A percentile compares a stretch with the other conserved stretches of the same genome.
These are phyloP conservation scores for Brettanomyces nanus DNA, from an alignment of 805 yeast genomes.

Conservation along the genomic window DNA sequence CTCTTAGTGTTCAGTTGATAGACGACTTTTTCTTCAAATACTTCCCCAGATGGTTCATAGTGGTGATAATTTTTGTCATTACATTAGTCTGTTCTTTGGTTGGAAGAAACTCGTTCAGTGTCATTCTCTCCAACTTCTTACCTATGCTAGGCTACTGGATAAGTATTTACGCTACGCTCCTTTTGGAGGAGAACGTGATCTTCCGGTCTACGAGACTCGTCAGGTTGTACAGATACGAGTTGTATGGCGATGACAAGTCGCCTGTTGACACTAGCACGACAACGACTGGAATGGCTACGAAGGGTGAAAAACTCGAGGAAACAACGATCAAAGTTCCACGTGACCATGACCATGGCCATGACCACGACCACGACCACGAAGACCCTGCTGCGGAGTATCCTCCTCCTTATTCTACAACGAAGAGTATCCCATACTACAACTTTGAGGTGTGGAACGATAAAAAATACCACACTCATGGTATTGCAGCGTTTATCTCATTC, in stretches of 20 bases:
- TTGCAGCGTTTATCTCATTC: constrained; percentile 63
- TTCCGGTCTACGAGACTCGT: constrained; percentile 47
- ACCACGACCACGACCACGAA: too few relatives aligned
- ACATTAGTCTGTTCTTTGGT: constrained; percentile 66
- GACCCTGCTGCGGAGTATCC: not conserved
- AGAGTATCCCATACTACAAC: constrained; percentile 42
- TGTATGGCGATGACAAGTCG: constrained; percentile 13
- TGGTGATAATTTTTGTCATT: constrained; percentile 50
- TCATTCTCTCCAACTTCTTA: constrained; percentile 69
- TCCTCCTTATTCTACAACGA: constrained; percentile 14
- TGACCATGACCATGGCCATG: not conserved
- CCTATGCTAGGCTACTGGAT: constrained; percentile 94
- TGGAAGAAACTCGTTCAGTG: constrained; percentile 65
- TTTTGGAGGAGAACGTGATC: constrained; percentile 63
- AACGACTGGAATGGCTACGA: not conserved
- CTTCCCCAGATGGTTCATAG: constrained; percentile 75
- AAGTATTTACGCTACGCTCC: constrained; percentile 64
- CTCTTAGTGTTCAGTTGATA: constrained; percentile 65
- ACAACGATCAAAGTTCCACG: not conserved
- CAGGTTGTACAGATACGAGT: constrained; percentile 35
- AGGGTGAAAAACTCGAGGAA: not conserved
- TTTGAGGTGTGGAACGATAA: constrained; percentile 69
- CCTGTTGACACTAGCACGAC: not conserved
- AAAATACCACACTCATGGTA: constrained; percentile 53
- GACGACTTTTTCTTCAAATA: constrained; percentile 41